These are phyloP conservation scores for Metschnikowia dekortorum DNA, from an alignment of 805 yeast species.

Conservation along the genomic window DNA sequence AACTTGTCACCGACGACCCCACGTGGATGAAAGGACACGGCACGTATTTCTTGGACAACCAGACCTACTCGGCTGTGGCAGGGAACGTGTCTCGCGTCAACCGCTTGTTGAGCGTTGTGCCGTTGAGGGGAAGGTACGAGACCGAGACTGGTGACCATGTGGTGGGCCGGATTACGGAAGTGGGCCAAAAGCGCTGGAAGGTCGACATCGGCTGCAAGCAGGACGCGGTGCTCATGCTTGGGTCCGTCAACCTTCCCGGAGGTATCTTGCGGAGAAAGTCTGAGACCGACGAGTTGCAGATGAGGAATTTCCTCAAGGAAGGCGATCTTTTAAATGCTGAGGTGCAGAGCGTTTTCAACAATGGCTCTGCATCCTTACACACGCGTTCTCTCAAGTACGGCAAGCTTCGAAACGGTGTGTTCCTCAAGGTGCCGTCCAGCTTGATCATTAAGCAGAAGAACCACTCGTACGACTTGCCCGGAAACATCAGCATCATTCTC, in stretches of 20 bases:
- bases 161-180: slow-evolving; percentile 90
- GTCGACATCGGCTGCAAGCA: slow-evolving; percentile 95
- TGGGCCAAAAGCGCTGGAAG: slow-evolving; percentile 91
- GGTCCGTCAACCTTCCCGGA: slow-evolving; percentile 95
- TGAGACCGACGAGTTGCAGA: slow-evolving; percentile 92
- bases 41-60: slow-evolving; percentile 71
- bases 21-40: slow-evolving; percentile 99
- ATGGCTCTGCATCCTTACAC: slow-evolving; percentile 91
- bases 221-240: slow-evolving; percentile 87
- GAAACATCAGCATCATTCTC: slow-evolving; percentile 82
- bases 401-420: slow-evolving; percentile 85
- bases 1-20: slow-evolving; percentile 90
- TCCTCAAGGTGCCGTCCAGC: slow-evolving; percentile 75
- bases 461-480: slow-evolving; percentile 86
- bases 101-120: slow-evolving; percentile 76
- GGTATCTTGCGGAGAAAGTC: slow-evolving; percentile 92
- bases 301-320: slow-evolving; percentile 91
- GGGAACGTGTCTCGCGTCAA: slow-evolving; percentile 87
- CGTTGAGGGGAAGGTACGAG: slow-evolving; percentile 79
- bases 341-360: slow-evolving; percentile 82
- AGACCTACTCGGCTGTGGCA: slow-evolving; percentile 86
- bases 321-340: slow-evolving; percentile 96
- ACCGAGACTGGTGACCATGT: slow-evolving; percentile 98
- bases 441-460: slow-evolving; percentile 80
- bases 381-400: slow-evolving; percentile 96